phyloP scores from a whole-genome alignment of 208 protist species.

The Trypanosoma brucei region DNA sequence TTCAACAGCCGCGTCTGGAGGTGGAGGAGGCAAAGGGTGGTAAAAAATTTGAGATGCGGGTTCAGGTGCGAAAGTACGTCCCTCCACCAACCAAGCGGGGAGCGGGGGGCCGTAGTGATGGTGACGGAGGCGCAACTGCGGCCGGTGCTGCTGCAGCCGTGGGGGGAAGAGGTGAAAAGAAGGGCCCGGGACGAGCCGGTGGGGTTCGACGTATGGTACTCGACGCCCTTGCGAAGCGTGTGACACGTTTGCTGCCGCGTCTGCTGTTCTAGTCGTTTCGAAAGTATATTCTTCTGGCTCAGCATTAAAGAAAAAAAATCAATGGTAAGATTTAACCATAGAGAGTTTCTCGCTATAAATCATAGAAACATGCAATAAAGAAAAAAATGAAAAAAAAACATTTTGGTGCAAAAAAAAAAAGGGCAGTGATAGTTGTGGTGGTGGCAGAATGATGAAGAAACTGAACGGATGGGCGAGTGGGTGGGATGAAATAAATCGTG shows the following conservation, averaged over 20 bases:
- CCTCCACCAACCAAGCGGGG: constrained; percentile 58
- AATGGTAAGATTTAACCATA: no score
- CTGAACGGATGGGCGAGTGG: no score
- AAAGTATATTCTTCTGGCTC: no score
- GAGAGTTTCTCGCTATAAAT: no score
- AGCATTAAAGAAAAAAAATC: no score
- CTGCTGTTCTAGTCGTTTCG: constrained; percentile 25
- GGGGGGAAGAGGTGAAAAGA: not conserved
- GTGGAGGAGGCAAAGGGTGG: constrained; percentile 40
- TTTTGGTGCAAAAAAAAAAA: no score
- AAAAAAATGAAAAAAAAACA: no score
- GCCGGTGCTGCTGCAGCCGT: not conserved
- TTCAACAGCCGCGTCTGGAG: constrained; percentile 58
- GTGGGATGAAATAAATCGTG: no score
- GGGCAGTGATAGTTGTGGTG: no score
- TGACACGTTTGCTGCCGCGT: constrained; percentile 48
- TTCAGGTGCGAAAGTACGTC: constrained; percentile 52
- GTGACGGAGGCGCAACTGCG: constrained; percentile 13
- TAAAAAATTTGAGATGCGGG: constrained; percentile 32
- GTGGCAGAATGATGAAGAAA: no score
- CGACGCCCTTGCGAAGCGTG: constrained; percentile 41
- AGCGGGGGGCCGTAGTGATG: constrained; percentile 12
- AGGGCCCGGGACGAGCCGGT: constrained; percentile 5
- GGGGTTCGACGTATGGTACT: constrained; percentile 45
- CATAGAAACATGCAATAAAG: no score